These are phyloP conservation scores for Phytopythium kandeliae DNA, from an alignment of 352 stramenopile species.

Conservation along the genomic window DNA sequence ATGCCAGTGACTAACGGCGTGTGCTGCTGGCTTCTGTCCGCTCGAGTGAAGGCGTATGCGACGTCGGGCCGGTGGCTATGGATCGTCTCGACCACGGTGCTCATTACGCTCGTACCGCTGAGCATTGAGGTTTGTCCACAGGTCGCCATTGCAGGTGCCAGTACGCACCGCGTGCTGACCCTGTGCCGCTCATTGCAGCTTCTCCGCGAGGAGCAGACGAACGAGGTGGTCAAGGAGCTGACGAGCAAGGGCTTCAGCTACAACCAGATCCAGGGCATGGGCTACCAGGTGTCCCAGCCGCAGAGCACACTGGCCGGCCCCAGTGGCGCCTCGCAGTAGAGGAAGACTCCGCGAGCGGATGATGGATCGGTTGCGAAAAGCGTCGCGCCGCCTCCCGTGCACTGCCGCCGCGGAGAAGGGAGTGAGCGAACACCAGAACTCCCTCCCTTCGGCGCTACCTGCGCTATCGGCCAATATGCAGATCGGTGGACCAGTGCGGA, in stretches of 20 bases:
- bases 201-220: constrained; percentile 78
- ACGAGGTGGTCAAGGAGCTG: constrained; percentile 79
- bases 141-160: neutral
- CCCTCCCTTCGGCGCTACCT: too few species aligned
- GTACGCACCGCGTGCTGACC: neutral
- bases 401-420: neutral
- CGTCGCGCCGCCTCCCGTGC: neutral
- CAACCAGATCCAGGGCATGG: constrained; percentile 82
- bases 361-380: neutral
- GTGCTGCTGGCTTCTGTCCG: neutral
- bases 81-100: constrained; percentile 76
- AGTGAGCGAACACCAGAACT: too few species aligned
- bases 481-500: neutral
- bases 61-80: constrained; percentile 68
- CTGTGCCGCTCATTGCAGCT: constrained; percentile 27
- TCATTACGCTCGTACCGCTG: constrained; percentile 80
- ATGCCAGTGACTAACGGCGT: too few species aligned
- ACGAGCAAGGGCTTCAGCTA: constrained; percentile 79
- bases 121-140: constrained; percentile 67
- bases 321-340: constrained; percentile 42
- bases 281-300: constrained; percentile 64
- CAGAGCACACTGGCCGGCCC: constrained; percentile 54
- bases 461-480: too few species aligned
- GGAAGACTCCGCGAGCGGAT: neutral
- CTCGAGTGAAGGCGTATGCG: constrained; percentile 33